These are phyloP conservation scores for Xylaria sp. DNA, from an alignment of 2,329 filamentous ascomycete genomes.

Conservation along the genomic window DNA sequence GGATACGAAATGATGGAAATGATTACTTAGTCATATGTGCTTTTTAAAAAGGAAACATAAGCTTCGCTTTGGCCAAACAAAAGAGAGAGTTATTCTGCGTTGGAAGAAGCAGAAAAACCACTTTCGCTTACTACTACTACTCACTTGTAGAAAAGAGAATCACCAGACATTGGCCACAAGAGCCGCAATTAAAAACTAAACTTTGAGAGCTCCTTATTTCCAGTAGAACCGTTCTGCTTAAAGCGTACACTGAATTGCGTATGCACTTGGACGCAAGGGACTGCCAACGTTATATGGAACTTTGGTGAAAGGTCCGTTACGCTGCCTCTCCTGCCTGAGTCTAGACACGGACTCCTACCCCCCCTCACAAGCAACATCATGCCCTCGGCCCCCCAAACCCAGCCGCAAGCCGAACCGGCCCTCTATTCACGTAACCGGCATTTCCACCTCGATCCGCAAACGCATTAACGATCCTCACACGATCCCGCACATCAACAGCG, in stretches of 20 bases:
- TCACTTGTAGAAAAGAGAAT: not conserved
- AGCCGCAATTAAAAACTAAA: not conserved
- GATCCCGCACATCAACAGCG: constrained; percentile 50
- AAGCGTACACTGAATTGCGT: no score
- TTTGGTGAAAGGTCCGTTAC: no score
- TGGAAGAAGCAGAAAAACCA: not conserved
- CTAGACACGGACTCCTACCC: no score
- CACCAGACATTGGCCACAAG: not conserved
- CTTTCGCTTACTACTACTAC: not conserved
- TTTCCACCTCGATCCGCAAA: constrained; percentile 35
- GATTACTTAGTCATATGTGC: no score
- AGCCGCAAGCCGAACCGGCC: constrained; percentile 36
- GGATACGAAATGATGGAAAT: no score
- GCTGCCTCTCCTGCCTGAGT: no score
- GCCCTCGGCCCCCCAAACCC: constrained; percentile 46
- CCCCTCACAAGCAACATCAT: constrained; percentile 17
- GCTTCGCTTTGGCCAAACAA: not conserved
- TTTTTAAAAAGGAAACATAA: no score
- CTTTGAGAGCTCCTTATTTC: not conserved
- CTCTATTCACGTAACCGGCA: constrained; percentile 10
- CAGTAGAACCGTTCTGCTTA: no score
- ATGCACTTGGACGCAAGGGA: no score
- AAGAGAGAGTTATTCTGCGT: not conserved
- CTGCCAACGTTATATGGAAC: no score
- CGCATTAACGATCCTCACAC: constrained; percentile 48